Conservation (phyloP, 2,329 filamentous ascomycete species). For the Pseudopyrenochaeta lycopersici region DNA sequence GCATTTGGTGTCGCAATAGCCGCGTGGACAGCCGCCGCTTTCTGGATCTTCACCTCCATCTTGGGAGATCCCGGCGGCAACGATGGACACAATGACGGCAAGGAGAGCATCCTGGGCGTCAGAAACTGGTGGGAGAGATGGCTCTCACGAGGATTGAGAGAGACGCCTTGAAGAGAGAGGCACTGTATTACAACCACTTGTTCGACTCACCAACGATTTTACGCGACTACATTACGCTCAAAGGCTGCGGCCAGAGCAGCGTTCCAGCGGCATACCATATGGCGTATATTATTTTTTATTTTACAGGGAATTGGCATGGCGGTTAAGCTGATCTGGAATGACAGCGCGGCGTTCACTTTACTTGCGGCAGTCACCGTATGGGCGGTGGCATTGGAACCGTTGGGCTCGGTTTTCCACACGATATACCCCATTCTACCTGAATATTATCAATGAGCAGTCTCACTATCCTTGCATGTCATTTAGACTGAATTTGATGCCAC, state of each 20-base stretch:
- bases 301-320: constrained; percentile 8
- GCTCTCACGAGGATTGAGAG: constrained; percentile 54
- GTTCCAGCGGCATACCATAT: constrained; percentile 32
- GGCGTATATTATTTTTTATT: constrained; percentile 20
- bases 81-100: constrained; percentile 68
- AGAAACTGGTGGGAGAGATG: constrained; percentile 69
- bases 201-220: constrained; percentile 5
- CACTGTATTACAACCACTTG: not conserved
- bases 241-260: constrained; percentile 15
- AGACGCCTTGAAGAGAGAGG: constrained; percentile 12
- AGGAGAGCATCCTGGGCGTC: constrained; percentile 66
- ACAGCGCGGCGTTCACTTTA: constrained; percentile 29
- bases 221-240: constrained; percentile 1
- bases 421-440: constrained; percentile 28
- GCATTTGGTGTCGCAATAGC: constrained; percentile 65
- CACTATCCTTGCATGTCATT: not conserved
- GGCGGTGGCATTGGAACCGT: constrained; percentile 2
- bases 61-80: constrained; percentile 69
- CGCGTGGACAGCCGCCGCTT: constrained; percentile 67
- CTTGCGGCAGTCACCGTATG: not conserved
- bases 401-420: constrained; percentile 17
- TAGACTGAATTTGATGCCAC: not conserved
- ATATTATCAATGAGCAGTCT: constrained; percentile 4
- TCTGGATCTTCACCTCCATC: constrained; percentile 69
- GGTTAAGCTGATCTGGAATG: constrained; percentile 21